A percentile compares a stretch with the other conserved stretches of the same genome.
Evolutionary conservation across 1,284 basidiomycete species (phyloP).

Genomic region (Phylloporus sp.): DNA sequence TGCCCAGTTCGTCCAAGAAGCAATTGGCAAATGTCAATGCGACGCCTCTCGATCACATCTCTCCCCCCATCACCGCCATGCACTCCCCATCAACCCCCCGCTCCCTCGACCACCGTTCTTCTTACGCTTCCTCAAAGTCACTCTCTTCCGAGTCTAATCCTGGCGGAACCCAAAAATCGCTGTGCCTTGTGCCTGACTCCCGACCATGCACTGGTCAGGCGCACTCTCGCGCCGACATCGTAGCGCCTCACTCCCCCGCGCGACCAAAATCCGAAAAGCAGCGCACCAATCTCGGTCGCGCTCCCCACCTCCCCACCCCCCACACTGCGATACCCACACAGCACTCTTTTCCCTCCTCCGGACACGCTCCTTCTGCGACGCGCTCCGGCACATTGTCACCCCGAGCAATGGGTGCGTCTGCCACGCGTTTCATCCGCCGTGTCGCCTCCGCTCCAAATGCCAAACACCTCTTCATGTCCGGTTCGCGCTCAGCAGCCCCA

Average conservation of each 20-base stretch:
- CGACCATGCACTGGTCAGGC: conserved; percentile 12
- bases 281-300: conserved; percentile 34
- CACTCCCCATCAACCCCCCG: conserved; percentile 55
- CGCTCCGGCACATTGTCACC: conserved; percentile 60
- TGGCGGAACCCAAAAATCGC: conserved; percentile 39
- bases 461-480: conserved; percentile 83
- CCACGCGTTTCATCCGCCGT: conserved; percentile 88
- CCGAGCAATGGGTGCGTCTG: conserved; percentile 70
- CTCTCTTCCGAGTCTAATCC: conserved; percentile 71
- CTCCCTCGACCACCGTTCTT: conserved; percentile 63
- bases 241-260: conserved; percentile 46
- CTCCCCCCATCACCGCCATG: conserved; percentile 45
- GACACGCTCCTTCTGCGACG: conserved; percentile 42
- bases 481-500: conserved; percentile 58
- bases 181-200: conserved; percentile 44
- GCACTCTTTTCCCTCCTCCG: conserved; percentile 45
- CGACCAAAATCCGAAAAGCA: conserved; percentile 70
- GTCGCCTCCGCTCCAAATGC: conserved; percentile 97
- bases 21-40: conserved; percentile 25
- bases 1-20: conserved; percentile 42
- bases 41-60: conserved; percentile 36
- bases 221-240: not conserved
- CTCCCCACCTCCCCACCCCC: conserved; percentile 33
- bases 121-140: conserved; percentile 76
- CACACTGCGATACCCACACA: conserved; percentile 47